These are phyloP conservation scores for Astrothelium macrocarpum DNA, from an alignment of 495 filamentous ascomycete genomes.

Conservation along the genomic window DNA sequence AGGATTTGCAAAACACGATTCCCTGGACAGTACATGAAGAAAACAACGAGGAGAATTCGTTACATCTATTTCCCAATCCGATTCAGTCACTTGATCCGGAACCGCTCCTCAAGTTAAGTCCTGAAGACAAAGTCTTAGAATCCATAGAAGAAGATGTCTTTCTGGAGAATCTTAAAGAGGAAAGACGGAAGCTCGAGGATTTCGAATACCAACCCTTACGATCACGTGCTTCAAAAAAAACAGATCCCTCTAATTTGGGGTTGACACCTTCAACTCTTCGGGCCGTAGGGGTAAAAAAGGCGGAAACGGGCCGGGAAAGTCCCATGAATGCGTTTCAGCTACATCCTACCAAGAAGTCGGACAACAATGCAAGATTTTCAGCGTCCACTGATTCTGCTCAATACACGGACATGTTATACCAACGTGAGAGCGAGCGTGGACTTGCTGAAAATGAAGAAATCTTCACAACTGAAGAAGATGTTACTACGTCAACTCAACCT, in stretches of 20 bases:
- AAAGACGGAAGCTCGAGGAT: slow-evolving; percentile 55
- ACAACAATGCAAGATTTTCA: neutral
- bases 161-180: slow-evolving; percentile 48
- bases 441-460: slow-evolving; percentile 93
- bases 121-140: slow-evolving; percentile 59
- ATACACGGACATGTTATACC: slow-evolving; percentile 63
- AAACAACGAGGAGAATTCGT: neutral
- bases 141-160: slow-evolving; percentile 54
- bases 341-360: neutral
- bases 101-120: slow-evolving; percentile 55
- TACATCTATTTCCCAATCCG: neutral
- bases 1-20: slow-evolving; percentile 9
- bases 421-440: slow-evolving; percentile 85
- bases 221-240: slow-evolving; percentile 29
- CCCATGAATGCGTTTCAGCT: neutral
- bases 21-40: slow-evolving; percentile 19
- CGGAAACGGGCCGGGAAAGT: neutral
- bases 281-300: neutral
- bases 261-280: neutral
- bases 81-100: slow-evolving; percentile 55
- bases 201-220: slow-evolving; percentile 60
- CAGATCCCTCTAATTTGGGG: neutral
- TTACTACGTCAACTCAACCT: slow-evolving; percentile 50
- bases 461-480: slow-evolving; percentile 81
- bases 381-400: neutral